Evolutionary conservation across 139 green algal genomes (phyloP).

Genomic region (Eudorina sp.): DNA sequence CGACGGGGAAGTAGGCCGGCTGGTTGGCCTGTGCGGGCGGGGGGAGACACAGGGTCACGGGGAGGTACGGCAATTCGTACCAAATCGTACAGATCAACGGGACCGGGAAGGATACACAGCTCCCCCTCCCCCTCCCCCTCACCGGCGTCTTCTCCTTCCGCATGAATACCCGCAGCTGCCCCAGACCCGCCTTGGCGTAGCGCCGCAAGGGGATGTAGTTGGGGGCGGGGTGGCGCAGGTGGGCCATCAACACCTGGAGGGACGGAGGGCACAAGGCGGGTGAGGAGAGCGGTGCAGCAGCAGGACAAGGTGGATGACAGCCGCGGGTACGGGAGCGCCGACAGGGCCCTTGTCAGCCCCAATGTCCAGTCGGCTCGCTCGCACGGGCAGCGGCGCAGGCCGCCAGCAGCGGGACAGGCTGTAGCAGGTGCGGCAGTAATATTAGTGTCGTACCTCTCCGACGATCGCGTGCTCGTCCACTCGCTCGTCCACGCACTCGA

Average conservation of each 20-base stretch:
- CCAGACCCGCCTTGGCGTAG: conserved; percentile 41
- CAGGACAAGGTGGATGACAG: too few species aligned
- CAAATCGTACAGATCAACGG: background rate
- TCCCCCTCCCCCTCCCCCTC: background rate
- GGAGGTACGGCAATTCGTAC: background rate
- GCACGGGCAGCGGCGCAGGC: too few species aligned
- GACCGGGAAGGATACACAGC: background rate
- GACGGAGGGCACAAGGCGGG: background rate
- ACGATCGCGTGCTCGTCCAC: conserved; percentile 29
- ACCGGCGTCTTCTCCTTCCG: conserved; percentile 46
- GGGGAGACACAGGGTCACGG: background rate
- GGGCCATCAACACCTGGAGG: conserved; percentile 9
- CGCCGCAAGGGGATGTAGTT: conserved; percentile 26
- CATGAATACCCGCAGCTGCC: conserved; percentile 41
- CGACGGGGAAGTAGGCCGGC: conserved; percentile 59
- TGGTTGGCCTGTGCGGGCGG: conserved; percentile 60
- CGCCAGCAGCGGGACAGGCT: too few species aligned
- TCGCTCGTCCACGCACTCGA: conserved; percentile 13
- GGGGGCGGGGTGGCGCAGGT: conserved; percentile 28
- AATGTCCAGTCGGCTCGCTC: too few species aligned
- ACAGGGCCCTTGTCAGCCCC: too few species aligned
- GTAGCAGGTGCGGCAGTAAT: too few species aligned
- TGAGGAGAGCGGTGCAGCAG: too few species aligned
- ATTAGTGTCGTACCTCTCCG: background rate
- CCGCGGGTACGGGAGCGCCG: too few species aligned